A percentile compares a stretch with the other conserved stretches of the same genome.
Evolutionary conservation across 2,329 filamentous ascomycete genomes (phyloP).

Genomic region (Hypoxylon rubiginosum): DNA sequence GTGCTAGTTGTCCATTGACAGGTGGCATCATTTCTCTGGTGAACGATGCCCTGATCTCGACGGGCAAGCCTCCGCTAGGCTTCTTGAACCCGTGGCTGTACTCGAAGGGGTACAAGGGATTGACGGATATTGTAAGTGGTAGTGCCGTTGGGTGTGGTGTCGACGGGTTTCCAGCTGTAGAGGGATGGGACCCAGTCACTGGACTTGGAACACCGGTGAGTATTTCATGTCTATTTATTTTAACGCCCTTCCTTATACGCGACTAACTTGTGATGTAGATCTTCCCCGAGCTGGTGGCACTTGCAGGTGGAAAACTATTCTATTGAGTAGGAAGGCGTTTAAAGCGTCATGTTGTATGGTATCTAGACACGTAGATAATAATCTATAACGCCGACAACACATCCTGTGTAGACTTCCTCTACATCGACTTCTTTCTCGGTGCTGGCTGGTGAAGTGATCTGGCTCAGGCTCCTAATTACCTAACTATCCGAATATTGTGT

Average conservation of each 20-base stretch:
- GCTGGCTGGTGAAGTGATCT: not conserved
- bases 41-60: conserved; percentile 70
- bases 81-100: conserved; percentile 63
- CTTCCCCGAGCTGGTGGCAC: conserved; percentile 48
- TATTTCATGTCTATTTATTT: conserved; percentile 15
- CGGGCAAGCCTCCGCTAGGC: conserved; percentile 59
- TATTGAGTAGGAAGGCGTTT: conserved; percentile 11
- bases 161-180: conserved; percentile 46
- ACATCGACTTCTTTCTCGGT: not conserved
- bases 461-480: not conserved
- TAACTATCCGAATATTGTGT: too few species aligned
- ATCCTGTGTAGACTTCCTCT: too few species aligned
- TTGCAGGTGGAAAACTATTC: conserved; percentile 44
- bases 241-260: not conserved
- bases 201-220: conserved; percentile 53
- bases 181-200: conserved; percentile 55
- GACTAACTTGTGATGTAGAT: conserved; percentile 26
- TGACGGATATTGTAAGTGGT: conserved; percentile 58
- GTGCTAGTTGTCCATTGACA: conserved; percentile 68
- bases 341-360: not conserved
- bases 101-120: conserved; percentile 49
- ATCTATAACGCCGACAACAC: not conserved
- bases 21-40: conserved; percentile 70
- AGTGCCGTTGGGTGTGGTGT: conserved; percentile 56
- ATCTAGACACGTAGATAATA: conserved; percentile 4